phyloP scores from a whole-genome alignment of 2,329 filamentous ascomycete genomes.

The Claviceps spartinae region DNA sequence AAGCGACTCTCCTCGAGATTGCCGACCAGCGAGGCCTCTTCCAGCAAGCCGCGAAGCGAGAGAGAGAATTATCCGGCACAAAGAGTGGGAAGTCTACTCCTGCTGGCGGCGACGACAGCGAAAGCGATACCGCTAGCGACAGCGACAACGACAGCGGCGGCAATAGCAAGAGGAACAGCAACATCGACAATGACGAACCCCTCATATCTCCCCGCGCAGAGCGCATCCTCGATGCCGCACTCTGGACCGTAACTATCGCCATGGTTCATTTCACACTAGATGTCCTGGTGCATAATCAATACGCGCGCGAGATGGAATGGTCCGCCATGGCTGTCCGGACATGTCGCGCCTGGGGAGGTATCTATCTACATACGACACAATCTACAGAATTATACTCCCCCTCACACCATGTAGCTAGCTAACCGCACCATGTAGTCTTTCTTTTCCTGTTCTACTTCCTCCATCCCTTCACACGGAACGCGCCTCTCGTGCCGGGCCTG shows the following conservation, averaged over 20 bases:
- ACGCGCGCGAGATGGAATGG: constrained; percentile 54
- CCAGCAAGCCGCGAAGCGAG: constrained; percentile 29
- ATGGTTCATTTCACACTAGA: constrained; percentile 70
- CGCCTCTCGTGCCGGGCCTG: constrained; percentile 35
- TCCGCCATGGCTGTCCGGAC: constrained; percentile 37
- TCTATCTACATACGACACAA: too few species aligned
- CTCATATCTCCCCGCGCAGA: constrained; percentile 32
- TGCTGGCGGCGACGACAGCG: constrained; percentile 9
- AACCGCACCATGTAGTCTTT: constrained; percentile 31
- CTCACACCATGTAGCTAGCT: too few species aligned
- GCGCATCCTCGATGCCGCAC: constrained; percentile 38
- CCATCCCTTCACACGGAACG: constrained; percentile 38
- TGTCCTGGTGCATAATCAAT: constrained; percentile 67
- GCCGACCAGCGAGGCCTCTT: constrained; percentile 52
- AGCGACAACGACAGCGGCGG: too few species aligned
- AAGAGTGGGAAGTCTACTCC: constrained; percentile 6
- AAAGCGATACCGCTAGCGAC: too few species aligned
- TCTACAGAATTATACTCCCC: too few species aligned
- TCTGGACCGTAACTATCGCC: constrained; percentile 49
- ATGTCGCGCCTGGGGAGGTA: constrained; percentile 39
- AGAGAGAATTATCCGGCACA: constrained; percentile 18
- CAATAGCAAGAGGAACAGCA: too few species aligned
- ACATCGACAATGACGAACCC: too few species aligned
- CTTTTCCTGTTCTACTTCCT: constrained; percentile 41
- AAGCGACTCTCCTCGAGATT: constrained; percentile 60